Conservation (phyloP, 352 stramenopile species). For the Phytophthora ramorum region DNA sequence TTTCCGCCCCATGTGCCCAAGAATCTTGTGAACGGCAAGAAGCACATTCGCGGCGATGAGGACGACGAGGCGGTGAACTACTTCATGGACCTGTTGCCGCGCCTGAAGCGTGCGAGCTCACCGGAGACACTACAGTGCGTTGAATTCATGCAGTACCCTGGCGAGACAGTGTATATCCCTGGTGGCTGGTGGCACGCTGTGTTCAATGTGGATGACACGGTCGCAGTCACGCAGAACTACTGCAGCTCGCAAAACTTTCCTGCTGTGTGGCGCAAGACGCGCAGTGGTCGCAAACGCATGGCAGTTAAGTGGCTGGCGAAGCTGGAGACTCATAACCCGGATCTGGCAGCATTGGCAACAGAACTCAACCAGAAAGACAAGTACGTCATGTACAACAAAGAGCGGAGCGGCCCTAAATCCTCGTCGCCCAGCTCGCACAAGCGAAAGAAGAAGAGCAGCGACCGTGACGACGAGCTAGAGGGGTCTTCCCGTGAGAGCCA, state of each 20-base stretch:
- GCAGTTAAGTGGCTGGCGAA: conserved; percentile 93
- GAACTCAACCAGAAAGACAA: conserved; percentile 90
- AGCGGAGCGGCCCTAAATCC: conserved; percentile 21
- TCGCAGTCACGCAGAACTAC: conserved; percentile 96
- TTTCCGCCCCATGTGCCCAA: conserved; percentile 93
- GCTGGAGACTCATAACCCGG: conserved; percentile 81
- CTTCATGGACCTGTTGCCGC: conserved; percentile 92
- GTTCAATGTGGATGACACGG: conserved; percentile 91
- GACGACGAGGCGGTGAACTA: conserved; percentile 95
- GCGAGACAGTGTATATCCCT: conserved; percentile 94
- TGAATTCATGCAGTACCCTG: conserved; percentile 91
- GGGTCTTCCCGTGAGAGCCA: conserved; percentile 17
- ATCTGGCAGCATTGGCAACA: conserved; percentile 81
- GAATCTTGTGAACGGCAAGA: conserved; percentile 76
- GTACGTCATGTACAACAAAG: conserved; percentile 85
- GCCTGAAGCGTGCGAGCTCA: conserved; percentile 82
- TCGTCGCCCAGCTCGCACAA: conserved; percentile 33
- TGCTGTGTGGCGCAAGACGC: conserved; percentile 88
- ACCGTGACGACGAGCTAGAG: conserved; percentile 27
- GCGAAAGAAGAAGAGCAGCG: conserved; percentile 50
- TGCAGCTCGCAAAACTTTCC: conserved; percentile 92
- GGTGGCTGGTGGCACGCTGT: conserved; percentile 95
- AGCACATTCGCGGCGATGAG: conserved; percentile 86
- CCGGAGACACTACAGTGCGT: conserved; percentile 72
- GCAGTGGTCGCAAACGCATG: conserved; percentile 94